Conservation (phyloP, 164 flowering plant species). For the Saururus chinensis region DNA sequence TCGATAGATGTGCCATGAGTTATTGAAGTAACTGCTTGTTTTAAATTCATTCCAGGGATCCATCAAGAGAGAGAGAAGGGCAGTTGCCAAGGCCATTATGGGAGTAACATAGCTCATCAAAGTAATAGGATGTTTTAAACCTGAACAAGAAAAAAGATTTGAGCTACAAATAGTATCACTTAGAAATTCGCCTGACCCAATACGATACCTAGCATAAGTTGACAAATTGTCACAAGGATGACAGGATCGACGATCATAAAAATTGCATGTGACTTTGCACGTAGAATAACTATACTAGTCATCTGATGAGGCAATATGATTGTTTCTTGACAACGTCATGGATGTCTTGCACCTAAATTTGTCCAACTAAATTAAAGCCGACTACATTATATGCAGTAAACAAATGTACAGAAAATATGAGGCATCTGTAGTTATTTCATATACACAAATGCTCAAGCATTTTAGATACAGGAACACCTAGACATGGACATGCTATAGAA, state of each 20-base stretch:
- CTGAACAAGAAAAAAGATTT: slow-evolving; percentile 21
- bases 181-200: too few relatives aligned
- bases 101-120: slow-evolving; percentile 97
- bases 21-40: slow-evolving; percentile 54
- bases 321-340: too few relatives aligned
- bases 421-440: neutral
- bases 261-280: too few relatives aligned
- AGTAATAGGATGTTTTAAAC: slow-evolving; percentile 80
- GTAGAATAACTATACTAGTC: too few relatives aligned
- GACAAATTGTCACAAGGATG: too few relatives aligned
- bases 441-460: neutral
- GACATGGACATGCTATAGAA: neutral
- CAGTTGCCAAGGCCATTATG: slow-evolving; percentile 82
- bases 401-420: too few relatives aligned
- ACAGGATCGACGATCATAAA: too few relatives aligned
- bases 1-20: slow-evolving; percentile 53
- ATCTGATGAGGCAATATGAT: too few relatives aligned
- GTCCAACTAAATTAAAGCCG: neutral
- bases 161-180: too few relatives aligned
- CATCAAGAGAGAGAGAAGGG: slow-evolving; percentile 57
- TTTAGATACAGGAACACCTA: neutral
- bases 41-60: slow-evolving; percentile 88
- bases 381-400: neutral
- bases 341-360: too few relatives aligned
- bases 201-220: too few relatives aligned